Percentiles rank a stretch among this genome's conserved stretches.
Conservation (phyloP, 768 basidiomycete genomes). For the Russula sp. region DNA sequence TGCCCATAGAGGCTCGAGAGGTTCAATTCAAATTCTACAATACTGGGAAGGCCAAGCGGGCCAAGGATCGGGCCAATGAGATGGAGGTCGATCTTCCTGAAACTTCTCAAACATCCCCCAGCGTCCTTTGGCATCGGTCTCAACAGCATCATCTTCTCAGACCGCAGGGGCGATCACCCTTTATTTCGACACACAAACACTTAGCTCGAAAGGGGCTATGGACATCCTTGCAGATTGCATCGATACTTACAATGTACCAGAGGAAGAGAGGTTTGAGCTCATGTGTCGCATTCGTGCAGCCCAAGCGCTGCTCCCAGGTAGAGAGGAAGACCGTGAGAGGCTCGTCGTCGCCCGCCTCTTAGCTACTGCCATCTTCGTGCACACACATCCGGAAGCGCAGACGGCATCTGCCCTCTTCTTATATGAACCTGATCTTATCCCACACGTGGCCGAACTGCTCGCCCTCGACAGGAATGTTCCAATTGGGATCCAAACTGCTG, state of each 20-base stretch:
- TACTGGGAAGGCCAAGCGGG: conserved; percentile 43
- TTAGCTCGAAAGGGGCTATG: conserved; percentile 64
- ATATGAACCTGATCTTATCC: conserved; percentile 90
- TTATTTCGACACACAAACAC: conserved; percentile 58
- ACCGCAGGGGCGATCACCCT: conserved; percentile 53
- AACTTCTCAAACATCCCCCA: conserved; percentile 43
- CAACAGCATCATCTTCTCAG: conserved; percentile 37
- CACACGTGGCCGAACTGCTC: conserved; percentile 84
- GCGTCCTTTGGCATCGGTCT: conserved; percentile 34
- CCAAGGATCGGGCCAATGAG: conserved; percentile 39
- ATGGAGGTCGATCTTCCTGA: conserved; percentile 51
- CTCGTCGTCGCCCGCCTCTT: conserved; percentile 78
- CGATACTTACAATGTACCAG: conserved; percentile 64
- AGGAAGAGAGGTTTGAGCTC: conserved; percentile 83
- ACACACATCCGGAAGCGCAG: conserved; percentile 76
- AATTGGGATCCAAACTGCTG: conserved; percentile 72
- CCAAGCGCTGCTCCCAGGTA: conserved; percentile 58
- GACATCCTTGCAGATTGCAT: conserved; percentile 72
- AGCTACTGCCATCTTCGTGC: conserved; percentile 87
- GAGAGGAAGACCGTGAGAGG: conserved; percentile 67
- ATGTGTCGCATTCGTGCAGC: conserved; percentile 82
- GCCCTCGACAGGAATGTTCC: conserved; percentile 75
- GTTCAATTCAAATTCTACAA: conserved; percentile 81
- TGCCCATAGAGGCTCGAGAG: conserved; percentile 72
- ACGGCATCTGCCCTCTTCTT: conserved; percentile 83